A percentile compares a stretch with the other conserved stretches of the same genome.
phyloP scores from a whole-genome alignment of 2,329 filamentous ascomycete genomes.

The Stromatinia cepivora region DNA sequence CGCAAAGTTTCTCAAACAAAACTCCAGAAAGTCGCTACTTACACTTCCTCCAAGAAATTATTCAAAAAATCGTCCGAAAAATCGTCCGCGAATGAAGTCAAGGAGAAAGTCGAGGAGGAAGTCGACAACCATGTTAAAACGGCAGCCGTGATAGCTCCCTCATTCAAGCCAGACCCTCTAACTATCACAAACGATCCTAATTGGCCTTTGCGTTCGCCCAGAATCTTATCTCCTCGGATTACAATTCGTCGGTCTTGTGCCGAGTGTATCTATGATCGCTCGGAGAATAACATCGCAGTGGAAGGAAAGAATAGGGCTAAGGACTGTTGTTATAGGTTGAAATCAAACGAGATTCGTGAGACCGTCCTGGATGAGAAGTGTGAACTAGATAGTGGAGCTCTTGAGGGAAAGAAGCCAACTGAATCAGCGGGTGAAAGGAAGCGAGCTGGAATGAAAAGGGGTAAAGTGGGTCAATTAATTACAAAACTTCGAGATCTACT shows the following conservation, averaged over 20 bases:
- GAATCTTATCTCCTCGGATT: background rate
- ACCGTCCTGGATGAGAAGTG: background rate
- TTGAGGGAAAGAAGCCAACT: background rate
- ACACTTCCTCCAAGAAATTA: background rate
- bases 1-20: background rate
- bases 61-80: no score
- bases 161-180: background rate
- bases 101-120: background rate
- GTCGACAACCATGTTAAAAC: background rate
- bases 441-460: background rate
- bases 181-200: background rate
- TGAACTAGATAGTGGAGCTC: no score
- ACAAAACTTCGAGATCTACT: background rate
- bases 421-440: background rate
- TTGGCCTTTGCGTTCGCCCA: background rate
- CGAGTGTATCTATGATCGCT: accelerated
- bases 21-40: background rate
- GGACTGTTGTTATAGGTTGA: background rate
- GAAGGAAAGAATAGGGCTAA: background rate
- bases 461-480: background rate
- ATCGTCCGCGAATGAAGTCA: background rate
- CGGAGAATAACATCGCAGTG: no score
- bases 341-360: background rate
- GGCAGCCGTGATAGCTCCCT: background rate
- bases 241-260: accelerated